A percentile compares a stretch with the other conserved stretches of the same genome.
Conservation (phyloP, 192 early-diverging fungal species). For the Coemansia interrupta region DNA sequence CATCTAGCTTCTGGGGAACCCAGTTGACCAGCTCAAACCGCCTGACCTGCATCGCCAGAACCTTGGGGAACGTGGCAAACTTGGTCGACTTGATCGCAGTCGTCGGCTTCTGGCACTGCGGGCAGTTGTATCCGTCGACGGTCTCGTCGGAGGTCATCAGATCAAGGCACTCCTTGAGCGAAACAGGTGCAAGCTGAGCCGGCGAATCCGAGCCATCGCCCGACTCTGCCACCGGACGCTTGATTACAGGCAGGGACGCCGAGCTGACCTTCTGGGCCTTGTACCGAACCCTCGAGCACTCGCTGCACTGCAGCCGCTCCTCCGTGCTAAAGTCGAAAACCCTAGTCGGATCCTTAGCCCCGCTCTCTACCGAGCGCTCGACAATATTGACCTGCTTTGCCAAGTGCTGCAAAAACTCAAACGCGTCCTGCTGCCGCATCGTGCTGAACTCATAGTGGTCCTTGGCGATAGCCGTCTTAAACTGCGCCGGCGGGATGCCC, state of each 20-base stretch:
- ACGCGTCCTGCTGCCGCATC: conserved; percentile 98
- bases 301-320: conserved; percentile 81
- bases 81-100: conserved; percentile 59
- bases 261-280: conserved; percentile 49
- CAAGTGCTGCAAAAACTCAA: conserved; percentile 86
- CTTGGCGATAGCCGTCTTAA: conserved; percentile 82
- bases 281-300: conserved; percentile 83
- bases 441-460: conserved; percentile 93
- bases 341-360: conserved; percentile 66
- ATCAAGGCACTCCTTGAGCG: conserved; percentile 66
- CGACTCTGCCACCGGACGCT: conserved; percentile 20
- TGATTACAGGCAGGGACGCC: conserved; percentile 70
- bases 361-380: conserved; percentile 59
- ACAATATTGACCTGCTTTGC: conserved; percentile 70
- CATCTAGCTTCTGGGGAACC: conserved; percentile 68
- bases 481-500: conserved; percentile 87
- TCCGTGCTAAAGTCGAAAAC: conserved; percentile 78
- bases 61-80: conserved; percentile 74
- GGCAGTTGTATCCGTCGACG: conserved; percentile 62
- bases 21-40: conserved; percentile 77
- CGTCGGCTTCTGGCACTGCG: conserved; percentile 59
- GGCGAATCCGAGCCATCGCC: conserved; percentile 48
- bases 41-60: conserved; percentile 66
- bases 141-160: conserved; percentile 53
- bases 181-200: conserved; percentile 36